Conservation (phyloP, 2,329 filamentous ascomycete species). For the Gliomastix tumulicola region DNA sequence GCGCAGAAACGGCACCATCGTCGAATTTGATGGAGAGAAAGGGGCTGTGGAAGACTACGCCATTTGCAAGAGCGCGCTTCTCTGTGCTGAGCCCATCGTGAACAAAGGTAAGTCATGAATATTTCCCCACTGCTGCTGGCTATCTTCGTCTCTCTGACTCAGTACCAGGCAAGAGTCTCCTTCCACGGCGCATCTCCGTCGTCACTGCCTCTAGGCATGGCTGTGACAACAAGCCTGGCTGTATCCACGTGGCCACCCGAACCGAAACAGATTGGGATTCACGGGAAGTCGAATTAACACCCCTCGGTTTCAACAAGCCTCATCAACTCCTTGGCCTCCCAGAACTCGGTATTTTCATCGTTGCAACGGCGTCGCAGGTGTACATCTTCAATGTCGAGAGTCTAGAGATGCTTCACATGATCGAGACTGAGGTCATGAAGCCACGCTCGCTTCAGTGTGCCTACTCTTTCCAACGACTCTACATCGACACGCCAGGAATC, state of each 20-base stretch:
- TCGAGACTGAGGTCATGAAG: slow-evolving; percentile 51
- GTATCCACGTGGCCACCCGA: slow-evolving; percentile 38
- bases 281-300: slow-evolving; percentile 10
- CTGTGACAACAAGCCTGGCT: slow-evolving; percentile 20
- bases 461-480: slow-evolving; percentile 30
- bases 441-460: slow-evolving; percentile 54
- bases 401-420: slow-evolving; percentile 49
- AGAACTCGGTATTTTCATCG: slow-evolving; percentile 51
- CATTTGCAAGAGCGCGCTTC: slow-evolving; percentile 46
- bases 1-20: slow-evolving; percentile 56
- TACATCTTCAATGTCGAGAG: slow-evolving; percentile 45
- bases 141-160: too few species aligned
- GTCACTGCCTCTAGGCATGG: slow-evolving; percentile 39
- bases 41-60: slow-evolving; percentile 28
- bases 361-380: slow-evolving; percentile 49
- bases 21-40: slow-evolving; percentile 43
- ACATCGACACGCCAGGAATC: slow-evolving; percentile 33
- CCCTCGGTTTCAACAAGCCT: slow-evolving; percentile 37
- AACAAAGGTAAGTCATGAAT: slow-evolving; percentile 37
- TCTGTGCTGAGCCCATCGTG: slow-evolving; percentile 38
- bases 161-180: neutral
- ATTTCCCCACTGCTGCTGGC: too few species aligned
- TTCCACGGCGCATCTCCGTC: slow-evolving; percentile 19
- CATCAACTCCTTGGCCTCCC: slow-evolving; percentile 52
- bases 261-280: slow-evolving; percentile 39